Evolutionary conservation across 768 basidiomycete genomes (phyloP), one percentile per base, ranked within the genome.

Genomic region (Pulveroboletus sp.): DNA sequence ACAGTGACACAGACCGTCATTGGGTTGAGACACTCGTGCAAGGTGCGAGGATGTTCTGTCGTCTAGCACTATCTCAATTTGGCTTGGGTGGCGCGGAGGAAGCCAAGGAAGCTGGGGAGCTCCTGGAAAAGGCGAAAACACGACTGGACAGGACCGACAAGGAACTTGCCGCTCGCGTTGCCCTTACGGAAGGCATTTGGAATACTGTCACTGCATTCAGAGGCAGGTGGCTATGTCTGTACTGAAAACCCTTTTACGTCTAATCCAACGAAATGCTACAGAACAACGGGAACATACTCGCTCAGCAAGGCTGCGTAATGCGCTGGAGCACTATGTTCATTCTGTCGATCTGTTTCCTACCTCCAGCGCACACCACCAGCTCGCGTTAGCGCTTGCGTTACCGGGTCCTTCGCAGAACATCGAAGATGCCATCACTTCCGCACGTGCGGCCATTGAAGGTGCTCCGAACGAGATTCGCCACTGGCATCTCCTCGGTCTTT

Each of bases 401-500:
- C 77, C 83, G 1, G 83, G 86, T 13, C 78, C 78, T 2, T 69
- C 73, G 5, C 82, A 84, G 24, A 77, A 89, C 54, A 69, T 93
- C 31, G 73, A 80, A n/a, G 70, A 75, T 27, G 90, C 93, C 0
- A 77, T 87, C 7, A 67, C 76, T 13, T 72, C 81, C 44, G 87
- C 89, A 0, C 82, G 84, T 6, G 60, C 72, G 4, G 88, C 93
- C 1, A 81, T 95, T 3, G 87, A 93, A 63, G 73, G 76, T 6
- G 81, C 85, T 28, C 73, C 84, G 0, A 69, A 66, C 30, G 76
- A 80, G 51, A 66, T 89, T 24, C 78, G 89, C 37, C 86, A 88
- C 46, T 97, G 93, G 94, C 95, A 97, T 68, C 78, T 97, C 14
- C 76, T 97, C 0, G 92, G 88, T 0, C 71, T 97, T 5, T 67